Evolutionary conservation across 257 asterid genomes (phyloP), one percentile per base, ranked within the genome.

Genomic region (Cynanchum wilfordii): DNA sequence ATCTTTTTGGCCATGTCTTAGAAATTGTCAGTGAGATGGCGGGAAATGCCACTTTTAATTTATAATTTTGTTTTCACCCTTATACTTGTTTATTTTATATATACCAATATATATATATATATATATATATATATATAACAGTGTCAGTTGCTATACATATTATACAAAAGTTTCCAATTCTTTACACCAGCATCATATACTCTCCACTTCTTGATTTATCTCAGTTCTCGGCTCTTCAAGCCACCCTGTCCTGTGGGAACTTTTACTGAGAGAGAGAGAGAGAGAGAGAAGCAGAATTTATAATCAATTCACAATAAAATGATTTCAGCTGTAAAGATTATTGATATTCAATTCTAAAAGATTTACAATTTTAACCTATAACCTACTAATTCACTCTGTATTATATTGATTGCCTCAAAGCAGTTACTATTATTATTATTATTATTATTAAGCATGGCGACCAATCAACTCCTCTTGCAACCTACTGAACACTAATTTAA

Each of bases 401-500:
- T 83, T 83, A 79, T 77, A 42, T 42, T 33, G 38, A 74, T 77
- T 67, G 75, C 75, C 80, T 62, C 73, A 63, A 13, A 15, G 54
- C 69, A 71, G 55, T 66, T 7, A 59, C 66, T 7, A 40, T 20
- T 44, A 13, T 51, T 1, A 36, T 50, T 50, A 51, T 51, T 51
- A 51, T 63, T 42, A n/a, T 74, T 74, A 62, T 84, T 81, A 90
- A 72, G 82, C 88, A 79, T 81, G 92, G 73, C 90, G 94, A 54
- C 90, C 90, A 10, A 79, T 82, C 83, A 94, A 75, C 78, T 85
- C 99, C 89, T 91, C 98, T 27, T 88, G 88, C 75, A 94, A 87
- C 84, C 99, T 85, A 82, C 97, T 91, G 85, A 89, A 94, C 36
- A 91, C 98, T 85, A 94, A 79, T 80, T 89, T 94, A 8, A 94